Base-by-base conservation (phyloP, 805 yeast species). In the Metschnikowia peoriensis region DNA sequence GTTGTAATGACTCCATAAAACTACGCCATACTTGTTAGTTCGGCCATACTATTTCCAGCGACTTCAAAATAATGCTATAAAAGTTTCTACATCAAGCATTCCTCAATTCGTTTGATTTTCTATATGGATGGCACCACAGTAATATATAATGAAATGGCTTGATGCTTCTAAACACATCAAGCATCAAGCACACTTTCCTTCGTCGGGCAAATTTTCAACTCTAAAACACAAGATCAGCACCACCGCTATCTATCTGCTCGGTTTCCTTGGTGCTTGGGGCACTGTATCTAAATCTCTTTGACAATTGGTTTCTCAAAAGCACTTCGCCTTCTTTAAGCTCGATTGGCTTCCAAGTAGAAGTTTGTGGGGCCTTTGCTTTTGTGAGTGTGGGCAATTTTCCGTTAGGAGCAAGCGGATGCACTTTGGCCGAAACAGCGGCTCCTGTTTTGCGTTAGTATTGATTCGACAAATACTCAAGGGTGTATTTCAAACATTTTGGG, bases 231-330 rank as follows among this genome's bases (percentile, higher is more conserved):
- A 78, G 63, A 38, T 78, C 83, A 37, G 96, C 97, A 60, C 97
- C 97, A 51, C 98, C 99, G 49, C 81, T 77, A 61, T 84, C 80
- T 61, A 93, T 82, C 58, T 82, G 80, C 10, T 88, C 97, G 28
- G 87, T 83, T 70, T 93, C 99, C 14, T 60, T 50, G 16, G 82
- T 88, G 41, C 82, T 85, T 28, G 89, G 77, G 0, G 76, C 72
- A 41, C 77, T 73, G 66, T 85, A 88, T 70, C 86, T 84, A 76
- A 88, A 91, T 66, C 94, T 82, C 55, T 70, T 58, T 3, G 98
- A 91, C 53, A 93, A 78, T 50, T 85, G 80, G 48, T 80, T 72
- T 58, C 94, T 77, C 32, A 91, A 79, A 50, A 71, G 73, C 57
- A 58, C 66, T 60, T 72, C 78, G 35, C 79, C 79, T 27, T 67